Conservation (phyloP, 768 basidiomycete genomes). For the Tricholoma matsutake region DNA sequence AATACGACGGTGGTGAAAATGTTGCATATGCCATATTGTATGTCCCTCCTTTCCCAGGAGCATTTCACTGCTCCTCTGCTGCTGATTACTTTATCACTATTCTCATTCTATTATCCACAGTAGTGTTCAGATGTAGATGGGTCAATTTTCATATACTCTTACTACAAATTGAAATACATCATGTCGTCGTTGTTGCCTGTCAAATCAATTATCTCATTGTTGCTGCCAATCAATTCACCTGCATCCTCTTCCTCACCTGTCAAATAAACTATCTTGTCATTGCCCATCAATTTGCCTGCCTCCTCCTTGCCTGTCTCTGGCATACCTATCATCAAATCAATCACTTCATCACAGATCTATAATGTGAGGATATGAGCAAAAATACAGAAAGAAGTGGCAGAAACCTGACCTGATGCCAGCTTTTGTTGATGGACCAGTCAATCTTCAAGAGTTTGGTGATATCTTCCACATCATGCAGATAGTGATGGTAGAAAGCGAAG, state of each 20-base stretch:
- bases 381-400: background rate
- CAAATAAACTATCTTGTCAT: too few species aligned
- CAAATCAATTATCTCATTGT: background rate
- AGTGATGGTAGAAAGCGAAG: too few species aligned
- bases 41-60: background rate
- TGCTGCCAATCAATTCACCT: background rate
- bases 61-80: background rate
- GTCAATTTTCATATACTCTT: background rate
- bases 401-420: slow-evolving; percentile 19
- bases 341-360: slow-evolving; percentile 11
- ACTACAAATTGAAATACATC: background rate
- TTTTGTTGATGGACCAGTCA: slow-evolving; percentile 30
- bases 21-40: background rate
- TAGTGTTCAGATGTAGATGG: too few species aligned
- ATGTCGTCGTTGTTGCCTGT: background rate
- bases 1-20: background rate
- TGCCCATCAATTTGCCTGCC: too few species aligned
- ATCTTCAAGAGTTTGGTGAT: too few species aligned
- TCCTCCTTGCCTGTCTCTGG: background rate
- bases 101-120: too few species aligned
- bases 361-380: background rate
- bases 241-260: background rate
- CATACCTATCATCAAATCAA: background rate
- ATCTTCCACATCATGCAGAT: too few species aligned
- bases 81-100: background rate